Evolutionary conservation across 2,329 filamentous ascomycete species (phyloP).

Genomic region (Lachnellula subtilissima): DNA sequence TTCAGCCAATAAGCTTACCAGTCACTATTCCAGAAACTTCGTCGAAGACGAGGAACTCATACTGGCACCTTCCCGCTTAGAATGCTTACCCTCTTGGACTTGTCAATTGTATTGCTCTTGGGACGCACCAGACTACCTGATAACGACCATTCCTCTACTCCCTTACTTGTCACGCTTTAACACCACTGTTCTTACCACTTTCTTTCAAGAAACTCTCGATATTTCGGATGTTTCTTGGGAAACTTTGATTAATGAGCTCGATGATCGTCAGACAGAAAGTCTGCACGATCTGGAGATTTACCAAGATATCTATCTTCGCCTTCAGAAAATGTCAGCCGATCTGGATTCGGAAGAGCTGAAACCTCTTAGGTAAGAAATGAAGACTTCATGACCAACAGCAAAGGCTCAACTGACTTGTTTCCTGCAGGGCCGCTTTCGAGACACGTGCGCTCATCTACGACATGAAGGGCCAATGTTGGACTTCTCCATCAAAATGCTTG

Average conservation of each 20-base stretch:
- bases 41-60: neutral
- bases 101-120: slow-evolving; percentile 3
- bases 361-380: slow-evolving; percentile 4
- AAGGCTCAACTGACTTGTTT: slow-evolving; percentile 3
- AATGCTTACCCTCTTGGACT: slow-evolving; percentile 4
- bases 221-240: slow-evolving; percentile 4
- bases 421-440: slow-evolving; percentile 6
- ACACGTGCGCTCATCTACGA: slow-evolving; percentile 8
- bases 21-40: neutral
- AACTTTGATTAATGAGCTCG: slow-evolving; percentile 6
- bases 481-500: slow-evolving; percentile 11
- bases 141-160: slow-evolving; percentile 1
- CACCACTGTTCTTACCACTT: slow-evolving; percentile 2
- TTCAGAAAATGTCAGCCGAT: slow-evolving; percentile 7
- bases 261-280: neutral
- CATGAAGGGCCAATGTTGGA: slow-evolving; percentile 3
- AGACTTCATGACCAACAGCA: slow-evolving; percentile 3
- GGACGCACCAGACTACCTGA: slow-evolving; percentile 10
- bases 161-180: slow-evolving; percentile 4
- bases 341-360: neutral
- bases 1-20: slow-evolving; percentile 5
- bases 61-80: neutral
- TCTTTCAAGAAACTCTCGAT: slow-evolving; percentile 7
- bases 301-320: slow-evolving; percentile 5
- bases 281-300: neutral